A percentile compares a stretch with the other conserved stretches of the same genome.
Conservation (phyloP, 495 filamentous ascomycete genomes). For the Jackrogersella minutella region DNA sequence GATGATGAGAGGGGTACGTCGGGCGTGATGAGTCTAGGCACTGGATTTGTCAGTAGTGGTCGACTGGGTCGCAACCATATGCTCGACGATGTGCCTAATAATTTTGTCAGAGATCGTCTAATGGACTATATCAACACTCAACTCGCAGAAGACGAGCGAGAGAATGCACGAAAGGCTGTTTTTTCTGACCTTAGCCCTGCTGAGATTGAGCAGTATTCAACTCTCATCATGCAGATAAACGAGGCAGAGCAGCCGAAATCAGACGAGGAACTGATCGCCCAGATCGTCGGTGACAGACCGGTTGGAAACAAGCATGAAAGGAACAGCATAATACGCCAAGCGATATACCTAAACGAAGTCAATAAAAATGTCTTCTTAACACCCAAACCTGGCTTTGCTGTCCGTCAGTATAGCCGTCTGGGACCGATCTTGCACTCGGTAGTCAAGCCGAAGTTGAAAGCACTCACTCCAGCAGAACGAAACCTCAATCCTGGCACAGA, state of each 20-base stretch:
- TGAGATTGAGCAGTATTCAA: slow-evolving; percentile 22
- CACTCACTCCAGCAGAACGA: not conserved
- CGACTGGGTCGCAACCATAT: slow-evolving; percentile 26
- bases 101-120: slow-evolving; percentile 23
- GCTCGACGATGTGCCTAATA: slow-evolving; percentile 26
- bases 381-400: not conserved
- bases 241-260: not conserved
- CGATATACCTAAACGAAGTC: not conserved
- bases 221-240: slow-evolving; percentile 3
- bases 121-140: slow-evolving; percentile 29
- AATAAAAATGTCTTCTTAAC: slow-evolving; percentile 7
- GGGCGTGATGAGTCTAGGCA: not conserved
- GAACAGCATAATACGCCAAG: not conserved
- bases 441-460: not conserved
- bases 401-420: not conserved
- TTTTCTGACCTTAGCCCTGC: slow-evolving; percentile 21
- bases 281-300: not conserved
- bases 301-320: not conserved
- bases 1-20: not conserved
- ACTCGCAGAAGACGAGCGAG: slow-evolving; percentile 11
- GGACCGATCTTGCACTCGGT: not conserved
- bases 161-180: slow-evolving; percentile 13
- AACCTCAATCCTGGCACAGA: not conserved
- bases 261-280: not conserved
- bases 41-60: slow-evolving; percentile 2